phyloP scores from a whole-genome alignment of 2,329 filamentous ascomycete genomes.

The Pyrenochaeta sp. region DNA sequence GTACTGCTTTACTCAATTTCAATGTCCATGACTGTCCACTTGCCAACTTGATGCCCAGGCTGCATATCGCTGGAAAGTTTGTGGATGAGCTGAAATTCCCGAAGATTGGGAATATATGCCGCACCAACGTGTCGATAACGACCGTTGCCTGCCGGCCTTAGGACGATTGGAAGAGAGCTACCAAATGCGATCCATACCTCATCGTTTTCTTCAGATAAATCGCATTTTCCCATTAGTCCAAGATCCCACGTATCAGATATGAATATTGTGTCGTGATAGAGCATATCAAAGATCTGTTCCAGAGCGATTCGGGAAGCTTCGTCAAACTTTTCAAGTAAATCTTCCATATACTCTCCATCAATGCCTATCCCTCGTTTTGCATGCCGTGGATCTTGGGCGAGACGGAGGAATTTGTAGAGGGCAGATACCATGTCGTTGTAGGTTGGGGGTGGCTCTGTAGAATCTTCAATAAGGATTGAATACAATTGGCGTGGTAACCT shows the following conservation, averaged over 20 bases:
- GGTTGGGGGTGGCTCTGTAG: background rate
- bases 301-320: background rate
- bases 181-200: conserved; percentile 10
- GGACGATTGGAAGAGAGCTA: background rate
- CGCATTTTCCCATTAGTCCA: background rate
- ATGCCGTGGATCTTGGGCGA: background rate
- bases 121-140: conserved; percentile 5
- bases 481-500: background rate
- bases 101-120: conserved; percentile 1
- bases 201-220: background rate
- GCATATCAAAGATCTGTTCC: background rate
- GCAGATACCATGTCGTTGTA: background rate
- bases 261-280: background rate
- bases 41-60: conserved; percentile 4
- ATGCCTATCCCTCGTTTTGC: background rate
- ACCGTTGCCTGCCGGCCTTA: background rate
- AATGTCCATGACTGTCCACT: conserved; percentile 7
- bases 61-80: conserved; percentile 3
- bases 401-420: background rate
- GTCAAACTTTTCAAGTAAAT: background rate
- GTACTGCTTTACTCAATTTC: conserved; percentile 2
- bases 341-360: background rate
- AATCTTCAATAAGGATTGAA: background rate
- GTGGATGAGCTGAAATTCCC: background rate
- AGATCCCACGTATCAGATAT: background rate